phyloP scores from a whole-genome alignment of 164 flowering plant genomes.

The Stephania cephalantha region DNA sequence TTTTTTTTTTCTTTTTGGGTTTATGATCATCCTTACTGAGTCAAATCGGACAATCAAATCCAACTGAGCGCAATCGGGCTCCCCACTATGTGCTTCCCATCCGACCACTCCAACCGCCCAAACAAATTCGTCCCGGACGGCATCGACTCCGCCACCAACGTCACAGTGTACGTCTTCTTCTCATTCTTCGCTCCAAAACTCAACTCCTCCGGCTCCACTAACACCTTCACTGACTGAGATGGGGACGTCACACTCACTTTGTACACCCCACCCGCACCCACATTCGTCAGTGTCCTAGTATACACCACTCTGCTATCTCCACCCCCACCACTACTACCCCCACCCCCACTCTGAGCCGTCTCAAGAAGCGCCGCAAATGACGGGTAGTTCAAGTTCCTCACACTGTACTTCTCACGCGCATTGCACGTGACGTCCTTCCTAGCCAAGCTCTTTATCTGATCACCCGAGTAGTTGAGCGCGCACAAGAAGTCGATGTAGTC shows the following conservation, averaged over 20 bases:
- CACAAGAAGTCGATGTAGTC: conserved; percentile 75
- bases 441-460: conserved; percentile 32
- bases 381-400: conserved; percentile 67
- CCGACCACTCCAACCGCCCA: conserved; percentile 57
- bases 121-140: conserved; percentile 50
- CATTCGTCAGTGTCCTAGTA: conserved; percentile 67
- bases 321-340: conserved; percentile 18
- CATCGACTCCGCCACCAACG: conserved; percentile 37
- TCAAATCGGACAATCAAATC: conserved; percentile 25
- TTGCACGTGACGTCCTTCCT: conserved; percentile 38
- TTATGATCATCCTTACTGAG: neutral
- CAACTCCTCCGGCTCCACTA: conserved; percentile 45
- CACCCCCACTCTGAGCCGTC: conserved; percentile 26
- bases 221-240: conserved; percentile 32
- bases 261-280: conserved; percentile 57
- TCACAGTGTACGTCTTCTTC: conserved; percentile 50
- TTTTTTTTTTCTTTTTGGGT: neutral
- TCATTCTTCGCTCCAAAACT: conserved; percentile 37
- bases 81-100: conserved; percentile 51
- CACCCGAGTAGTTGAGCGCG: conserved; percentile 50
- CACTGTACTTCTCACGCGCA: conserved; percentile 33
- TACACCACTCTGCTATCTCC: conserved; percentile 23
- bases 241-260: conserved; percentile 35
- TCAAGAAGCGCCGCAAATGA: conserved; percentile 55
- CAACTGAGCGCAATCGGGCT: conserved; percentile 59